A percentile compares a stretch with the other conserved stretches of the same genome.
Evolutionary conservation across 495 filamentous ascomycete species (phyloP).

Genomic region (Amphirosellinia nigrospora): DNA sequence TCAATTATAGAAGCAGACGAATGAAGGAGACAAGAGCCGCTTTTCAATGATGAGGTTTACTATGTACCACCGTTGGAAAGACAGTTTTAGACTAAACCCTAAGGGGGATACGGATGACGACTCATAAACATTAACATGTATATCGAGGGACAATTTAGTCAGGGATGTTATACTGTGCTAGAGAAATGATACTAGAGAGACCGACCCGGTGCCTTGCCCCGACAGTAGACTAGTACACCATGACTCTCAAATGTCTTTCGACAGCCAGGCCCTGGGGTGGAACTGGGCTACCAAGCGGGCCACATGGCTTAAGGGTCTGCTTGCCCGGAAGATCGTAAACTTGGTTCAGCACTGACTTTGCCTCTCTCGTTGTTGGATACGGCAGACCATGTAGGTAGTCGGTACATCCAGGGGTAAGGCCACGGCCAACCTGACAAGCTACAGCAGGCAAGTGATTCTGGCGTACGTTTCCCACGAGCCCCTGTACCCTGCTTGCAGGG

Average conservation of each 20-base stretch:
- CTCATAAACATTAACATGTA: constrained; percentile 39
- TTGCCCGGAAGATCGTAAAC: constrained; percentile 12
- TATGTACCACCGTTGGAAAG: not conserved
- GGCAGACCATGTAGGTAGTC: constrained; percentile 2
- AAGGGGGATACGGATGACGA: constrained; percentile 36
- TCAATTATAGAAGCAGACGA: not conserved
- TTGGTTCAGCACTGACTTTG: constrained; percentile 11
- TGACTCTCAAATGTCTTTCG: constrained; percentile 24
- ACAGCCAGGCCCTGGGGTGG: constrained; percentile 11
- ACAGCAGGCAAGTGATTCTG: not conserved
- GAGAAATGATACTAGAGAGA: not conserved
- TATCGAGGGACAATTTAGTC: constrained; percentile 34
- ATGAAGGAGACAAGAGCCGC: not conserved
- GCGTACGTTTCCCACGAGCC: not conserved
- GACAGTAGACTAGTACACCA: constrained; percentile 10
- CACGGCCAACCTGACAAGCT: constrained; percentile 16
- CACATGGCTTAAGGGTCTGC: constrained; percentile 20
- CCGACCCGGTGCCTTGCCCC: not conserved
- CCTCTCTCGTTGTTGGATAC: constrained; percentile 1
- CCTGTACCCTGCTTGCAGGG: constrained; percentile 9
- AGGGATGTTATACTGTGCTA: constrained; percentile 4
- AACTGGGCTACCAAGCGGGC: constrained; percentile 17
- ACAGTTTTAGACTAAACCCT: constrained; percentile 30
- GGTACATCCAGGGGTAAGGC: constrained; percentile 9
- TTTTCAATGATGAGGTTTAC: constrained; percentile 5